Base-by-base conservation (phyloP, 495 filamentous ascomycete genomes). In the Penicillium diatomitis region DNA sequence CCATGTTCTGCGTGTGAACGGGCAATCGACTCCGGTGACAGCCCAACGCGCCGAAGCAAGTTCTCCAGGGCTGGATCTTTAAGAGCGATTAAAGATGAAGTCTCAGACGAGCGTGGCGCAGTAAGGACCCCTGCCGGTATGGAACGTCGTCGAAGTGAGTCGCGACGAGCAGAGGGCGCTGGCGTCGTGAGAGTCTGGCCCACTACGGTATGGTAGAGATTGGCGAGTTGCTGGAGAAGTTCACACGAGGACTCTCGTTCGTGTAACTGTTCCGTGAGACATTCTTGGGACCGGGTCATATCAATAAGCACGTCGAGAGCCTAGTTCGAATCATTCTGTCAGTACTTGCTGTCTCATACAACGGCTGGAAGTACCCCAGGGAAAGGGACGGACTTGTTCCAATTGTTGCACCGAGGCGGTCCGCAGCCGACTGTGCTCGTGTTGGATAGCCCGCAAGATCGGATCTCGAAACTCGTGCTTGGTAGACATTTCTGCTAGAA, bases 401-500 rank as follows among this genome's bases (percentile, higher is more conserved):
- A 72, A 41, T 27, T 64, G 70, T 12, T 68, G 45, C 41, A 68
- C 59, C 3, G 60, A 65, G 2, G 49, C 51, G 32, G 56, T 56
- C 12, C 58, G 62, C 48, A 68, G 53, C 33, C 67, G 55, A 43
- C 51, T 58, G 28, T 69, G 65, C 31, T 62, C 57, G 32, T 61
- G 56, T 33, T 62, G 57, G 32, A 75, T 59, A 45, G 65, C 67
- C 1, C 57, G 66, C 3, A 82, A 63, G 10, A 81, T 79, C 2
- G 77, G 80, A 51, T 78, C 71, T 4, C 77, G 62, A 53, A 74
- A 80, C 54, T 82, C 74, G 48, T 84, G 79, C 56, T 78, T 75
- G 2, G 72, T 71, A 28, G 77, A 76, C 71, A 85, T 79, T 50
- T 83, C 77, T 3, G 80, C 76, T 32, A 85, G 68, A 3, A 80